These are phyloP conservation scores for Stemphylium vesicarium DNA, from an alignment of 2,329 filamentous ascomycete genomes.

Conservation along the genomic window DNA sequence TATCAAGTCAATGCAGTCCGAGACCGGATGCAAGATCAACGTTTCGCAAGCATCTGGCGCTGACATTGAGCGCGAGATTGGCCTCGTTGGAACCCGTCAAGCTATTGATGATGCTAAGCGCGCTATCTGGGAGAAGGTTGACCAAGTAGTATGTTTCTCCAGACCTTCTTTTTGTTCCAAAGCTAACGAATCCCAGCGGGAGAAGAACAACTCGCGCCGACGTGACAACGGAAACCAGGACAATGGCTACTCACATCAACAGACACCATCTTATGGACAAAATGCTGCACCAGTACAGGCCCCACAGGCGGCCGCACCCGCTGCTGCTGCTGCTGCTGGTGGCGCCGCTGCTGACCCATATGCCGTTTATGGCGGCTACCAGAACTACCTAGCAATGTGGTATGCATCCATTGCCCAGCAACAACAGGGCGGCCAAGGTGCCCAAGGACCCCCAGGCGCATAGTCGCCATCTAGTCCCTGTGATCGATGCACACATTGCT, in stretches of 20 bases:
- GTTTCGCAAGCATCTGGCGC: slow-evolving; percentile 81
- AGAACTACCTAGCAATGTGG: slow-evolving; percentile 81
- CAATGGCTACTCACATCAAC: slow-evolving; percentile 57
- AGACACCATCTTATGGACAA: slow-evolving; percentile 46
- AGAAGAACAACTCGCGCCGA: slow-evolving; percentile 54
- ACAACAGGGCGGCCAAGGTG: slow-evolving; percentile 44
- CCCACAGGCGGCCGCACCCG: slow-evolving; percentile 42
- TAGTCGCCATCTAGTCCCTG: slow-evolving; percentile 41
- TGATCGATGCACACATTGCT: slow-evolving; percentile 47
- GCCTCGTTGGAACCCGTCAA: slow-evolving; percentile 77
- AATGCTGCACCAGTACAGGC: slow-evolving; percentile 38
- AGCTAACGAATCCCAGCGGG: slow-evolving; percentile 49
- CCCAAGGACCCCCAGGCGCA: slow-evolving; percentile 45
- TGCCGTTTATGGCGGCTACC: slow-evolving; percentile 81
- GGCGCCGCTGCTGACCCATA: slow-evolving; percentile 59
- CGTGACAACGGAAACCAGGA: slow-evolving; percentile 49
- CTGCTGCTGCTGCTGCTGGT: slow-evolving; percentile 56
- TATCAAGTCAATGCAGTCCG: slow-evolving; percentile 90
- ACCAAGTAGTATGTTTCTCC: slow-evolving; percentile 73
- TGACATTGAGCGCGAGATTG: slow-evolving; percentile 85
- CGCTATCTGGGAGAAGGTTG: slow-evolving; percentile 90
- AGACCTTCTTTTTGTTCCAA: background rate
- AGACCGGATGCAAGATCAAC: slow-evolving; percentile 92
- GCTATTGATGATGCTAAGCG: slow-evolving; percentile 81
- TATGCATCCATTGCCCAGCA: slow-evolving; percentile 71